Conservation (phyloP, 2,329 filamentous ascomycete species). For the Xylaria sp. region DNA sequence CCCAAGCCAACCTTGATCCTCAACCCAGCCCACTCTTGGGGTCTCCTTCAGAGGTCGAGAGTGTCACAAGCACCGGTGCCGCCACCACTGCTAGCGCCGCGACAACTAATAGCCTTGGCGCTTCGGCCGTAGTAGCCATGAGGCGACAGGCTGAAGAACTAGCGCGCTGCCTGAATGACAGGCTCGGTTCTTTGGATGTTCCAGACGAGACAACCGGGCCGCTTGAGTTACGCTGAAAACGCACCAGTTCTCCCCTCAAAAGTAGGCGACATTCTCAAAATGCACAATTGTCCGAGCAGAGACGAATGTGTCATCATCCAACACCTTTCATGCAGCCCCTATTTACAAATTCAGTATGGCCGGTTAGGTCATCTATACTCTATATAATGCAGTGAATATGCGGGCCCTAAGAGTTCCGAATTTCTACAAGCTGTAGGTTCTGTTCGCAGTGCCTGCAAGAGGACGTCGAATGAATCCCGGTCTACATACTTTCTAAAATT, state of each 20-base stretch:
- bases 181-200: slow-evolving; percentile 64
- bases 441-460: neutral
- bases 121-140: slow-evolving; percentile 62
- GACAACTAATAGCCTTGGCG: slow-evolving; percentile 52
- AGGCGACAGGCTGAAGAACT: slow-evolving; percentile 69
- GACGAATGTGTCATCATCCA: neutral
- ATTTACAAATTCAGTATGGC: neutral
- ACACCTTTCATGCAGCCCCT: neutral
- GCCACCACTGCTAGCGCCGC: slow-evolving; percentile 57
- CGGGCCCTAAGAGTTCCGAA: neutral
- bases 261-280: neutral
- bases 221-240: slow-evolving; percentile 44
- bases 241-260: neutral
- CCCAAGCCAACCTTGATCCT: slow-evolving; percentile 40
- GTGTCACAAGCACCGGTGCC: slow-evolving; percentile 59
- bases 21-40: slow-evolving; percentile 51
- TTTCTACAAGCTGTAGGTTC: neutral
- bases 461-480: neutral
- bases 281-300: neutral
- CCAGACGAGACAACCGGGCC: slow-evolving; percentile 60
- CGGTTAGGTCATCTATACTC: neutral
- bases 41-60: slow-evolving; percentile 59
- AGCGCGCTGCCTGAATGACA: slow-evolving; percentile 69
- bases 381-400: slow-evolving; percentile 6
- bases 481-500: neutral